Base-by-base conservation (phyloP, 495 filamentous ascomycete genomes). In the Lasiosphaeris hirsuta region DNA sequence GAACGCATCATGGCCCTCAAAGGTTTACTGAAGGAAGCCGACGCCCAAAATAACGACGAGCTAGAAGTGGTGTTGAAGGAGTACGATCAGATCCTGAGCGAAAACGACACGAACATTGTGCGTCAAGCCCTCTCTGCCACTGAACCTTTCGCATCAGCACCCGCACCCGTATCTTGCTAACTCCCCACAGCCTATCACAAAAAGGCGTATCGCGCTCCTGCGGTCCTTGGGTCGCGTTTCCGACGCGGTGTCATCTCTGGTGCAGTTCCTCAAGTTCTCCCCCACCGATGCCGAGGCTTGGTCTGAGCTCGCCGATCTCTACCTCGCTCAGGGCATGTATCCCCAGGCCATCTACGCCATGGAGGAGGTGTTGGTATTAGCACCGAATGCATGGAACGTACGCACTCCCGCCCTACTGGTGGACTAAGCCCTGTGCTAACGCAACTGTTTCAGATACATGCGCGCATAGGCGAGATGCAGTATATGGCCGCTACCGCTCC, bases 371-470 rank as follows among this genome's bases (percentile, higher is more conserved):
- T 69, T 98, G 35, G 73, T 97, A 37, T 78, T 96, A 57, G 82
- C 84, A n/a, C 93, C 94, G 9, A 92, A 95, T 76, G 89, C 94
- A 30, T 98, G 95, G 90, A 97, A 90, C 79, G 90, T 94, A 71
- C 63, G 88, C 74, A 39, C 37, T 37, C 45, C 67, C 47, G 49
- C 44, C 46, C 46, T 30, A 45, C 23, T 44, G 4, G 43, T 15
- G 59, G 38, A 5, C 54, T 43, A 69, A 64, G 58, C 43, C 51
- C 30, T 60, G 59, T 56, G 63, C 62, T 72, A 63, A 72, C 58
- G 55, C 50, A 33, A 15, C 51, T 36, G 14, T 13, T 56, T 23
- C 60, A 96, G 86, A 81, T 96, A 54, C 94, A 96, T 75, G 92
- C 93, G 19, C 84, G 88, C 11, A 72, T 97, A 10, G 94, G 90